Conservation (phyloP, 257 asterid genomes). For the Leptodermis oblonga region DNA sequence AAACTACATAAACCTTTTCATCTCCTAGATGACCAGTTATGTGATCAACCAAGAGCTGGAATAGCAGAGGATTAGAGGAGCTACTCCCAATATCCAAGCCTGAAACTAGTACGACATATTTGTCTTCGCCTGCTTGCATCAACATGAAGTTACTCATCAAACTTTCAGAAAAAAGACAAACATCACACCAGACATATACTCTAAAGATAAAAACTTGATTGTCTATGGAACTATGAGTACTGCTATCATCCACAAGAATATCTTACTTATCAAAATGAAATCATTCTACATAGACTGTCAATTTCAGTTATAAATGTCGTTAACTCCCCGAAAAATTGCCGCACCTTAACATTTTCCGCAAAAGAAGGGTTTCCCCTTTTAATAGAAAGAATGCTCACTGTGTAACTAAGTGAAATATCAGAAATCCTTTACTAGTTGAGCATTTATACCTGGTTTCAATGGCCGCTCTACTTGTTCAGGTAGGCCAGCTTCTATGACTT, state of each 20-base stretch:
- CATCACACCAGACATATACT: not conserved
- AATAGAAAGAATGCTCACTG: not conserved
- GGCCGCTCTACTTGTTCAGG: slow-evolving; percentile 78
- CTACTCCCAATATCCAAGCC: slow-evolving; percentile 82
- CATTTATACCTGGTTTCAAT: slow-evolving; percentile 45
- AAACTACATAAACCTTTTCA: slow-evolving; percentile 51
- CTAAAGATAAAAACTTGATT: not conserved
- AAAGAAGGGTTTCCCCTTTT: no score
- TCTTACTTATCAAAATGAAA: not conserved
- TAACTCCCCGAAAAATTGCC: not conserved
- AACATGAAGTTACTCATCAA: not conserved
- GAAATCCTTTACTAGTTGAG: not conserved
- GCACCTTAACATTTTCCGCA: not conserved
- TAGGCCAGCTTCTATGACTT: slow-evolving; percentile 80
- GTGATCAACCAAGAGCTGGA: slow-evolving; percentile 93
- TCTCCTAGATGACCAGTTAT: slow-evolving; percentile 98
- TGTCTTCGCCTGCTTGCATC: slow-evolving; percentile 75
- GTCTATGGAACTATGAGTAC: not conserved
- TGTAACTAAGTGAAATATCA: not conserved
- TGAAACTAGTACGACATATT: slow-evolving; percentile 75
- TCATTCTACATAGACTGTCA: not conserved
- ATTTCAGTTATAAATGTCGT: not conserved
- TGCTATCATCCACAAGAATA: not conserved
- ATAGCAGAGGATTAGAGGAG: slow-evolving; percentile 76
- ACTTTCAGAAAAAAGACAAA: not conserved